Evolutionary conservation across 2,329 filamentous ascomycete species (phyloP), one percentile per base, ranked within the genome.

Genomic region (Neoascochyta sp.): DNA sequence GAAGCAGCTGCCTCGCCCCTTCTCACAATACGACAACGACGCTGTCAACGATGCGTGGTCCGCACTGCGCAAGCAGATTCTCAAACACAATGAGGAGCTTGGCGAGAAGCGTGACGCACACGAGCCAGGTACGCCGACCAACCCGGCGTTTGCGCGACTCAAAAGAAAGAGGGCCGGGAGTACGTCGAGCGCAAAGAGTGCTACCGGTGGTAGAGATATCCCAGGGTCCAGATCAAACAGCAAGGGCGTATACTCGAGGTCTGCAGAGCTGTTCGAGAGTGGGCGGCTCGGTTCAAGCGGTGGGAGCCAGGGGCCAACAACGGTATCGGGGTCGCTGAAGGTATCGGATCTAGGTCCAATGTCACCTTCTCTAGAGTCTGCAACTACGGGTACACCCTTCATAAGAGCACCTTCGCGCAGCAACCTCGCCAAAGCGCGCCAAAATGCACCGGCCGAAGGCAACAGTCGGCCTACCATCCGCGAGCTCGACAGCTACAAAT

Each of bases 11-110:
- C 76, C 87, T 7, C 78, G 85, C 23, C 86, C 88, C 0, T 95
- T 94, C 61, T 83, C 84, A 0, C 71, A 71, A 4, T 80, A 78
- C 35, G 88, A 95, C 64, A 93, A 90, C 45, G 78, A 81, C 45
- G 79, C 82, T 2, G 69, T 95, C 9, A 86, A 94, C 57, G 76
- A 79, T 42, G 78, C 86, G 19, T 95, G 89, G 86, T 64, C 81
- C 23, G 65, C 70, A 10, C 68, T 92, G 10, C 70, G 17, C 60
- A 70, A 35, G 57, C 69, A 40, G 67, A 74, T 60, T 55, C 66
- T 38, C 55, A 65, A 41, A 67, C 70, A 59, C 32, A 57, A 57
- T 28, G 60, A 65, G 39, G 60, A 63, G 34, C 35, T 55, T 9
- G 54, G 57, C 2, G 60, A 64, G 43, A 65, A 63, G 39, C 41